phyloP scores from a whole-genome alignment of 2,329 filamentous ascomycete species.

The Epichloe coenophiala region DNA sequence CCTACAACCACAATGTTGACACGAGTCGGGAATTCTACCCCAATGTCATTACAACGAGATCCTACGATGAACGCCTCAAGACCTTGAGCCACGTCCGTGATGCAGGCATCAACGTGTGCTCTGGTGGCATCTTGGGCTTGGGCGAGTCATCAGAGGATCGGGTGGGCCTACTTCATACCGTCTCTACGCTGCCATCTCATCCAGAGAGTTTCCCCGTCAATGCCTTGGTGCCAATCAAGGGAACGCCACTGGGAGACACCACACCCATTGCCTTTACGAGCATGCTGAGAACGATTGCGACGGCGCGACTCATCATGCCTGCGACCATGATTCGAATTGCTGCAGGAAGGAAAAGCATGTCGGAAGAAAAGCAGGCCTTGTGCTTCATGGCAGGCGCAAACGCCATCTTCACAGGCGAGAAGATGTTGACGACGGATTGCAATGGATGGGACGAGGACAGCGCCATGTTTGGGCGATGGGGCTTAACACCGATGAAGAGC shows the following conservation, averaged over 20 bases:
- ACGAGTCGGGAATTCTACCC: constrained; percentile 84
- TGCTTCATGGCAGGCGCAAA: constrained; percentile 89
- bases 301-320: constrained; percentile 72
- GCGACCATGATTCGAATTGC: constrained; percentile 77
- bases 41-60: constrained; percentile 69
- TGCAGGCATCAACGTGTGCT: constrained; percentile 82
- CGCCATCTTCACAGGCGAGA: constrained; percentile 90
- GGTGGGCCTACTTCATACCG: constrained; percentile 70
- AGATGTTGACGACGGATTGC: constrained; percentile 88
- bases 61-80: constrained; percentile 73
- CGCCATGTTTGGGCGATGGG: constrained; percentile 73
- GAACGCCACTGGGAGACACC: constrained; percentile 68
- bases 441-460: constrained; percentile 85
- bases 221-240: constrained; percentile 79
- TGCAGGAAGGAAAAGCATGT: constrained; percentile 70
- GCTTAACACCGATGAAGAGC: constrained; percentile 61
- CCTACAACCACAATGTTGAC: constrained; percentile 92
- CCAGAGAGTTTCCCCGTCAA: constrained; percentile 90
- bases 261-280: constrained; percentile 63
- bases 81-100: constrained; percentile 71
- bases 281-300: constrained; percentile 71
- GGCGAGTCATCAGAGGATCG: constrained; percentile 70
- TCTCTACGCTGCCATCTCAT: constrained; percentile 66
- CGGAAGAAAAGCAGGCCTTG: constrained; percentile 76
- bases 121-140: constrained; percentile 74